Evolutionary conservation across 441 rosid species (phyloP).

Genomic region (Geranium incanum): DNA sequence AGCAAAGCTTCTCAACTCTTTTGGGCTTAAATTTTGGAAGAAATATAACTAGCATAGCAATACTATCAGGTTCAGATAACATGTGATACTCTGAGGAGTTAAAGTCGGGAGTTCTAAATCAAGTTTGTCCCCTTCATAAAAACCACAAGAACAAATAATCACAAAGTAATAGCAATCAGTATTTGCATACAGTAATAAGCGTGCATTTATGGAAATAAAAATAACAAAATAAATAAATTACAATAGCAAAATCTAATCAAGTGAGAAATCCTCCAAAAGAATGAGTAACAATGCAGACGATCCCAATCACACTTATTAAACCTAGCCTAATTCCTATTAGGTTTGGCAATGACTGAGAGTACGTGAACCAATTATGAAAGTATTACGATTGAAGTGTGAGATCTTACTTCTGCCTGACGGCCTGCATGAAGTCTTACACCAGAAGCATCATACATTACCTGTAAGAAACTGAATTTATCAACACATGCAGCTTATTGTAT

Average conservation of each 20-base stretch:
- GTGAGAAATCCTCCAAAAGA: neutral
- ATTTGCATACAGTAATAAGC: too few species aligned
- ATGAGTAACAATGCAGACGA: neutral
- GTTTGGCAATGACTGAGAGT: neutral
- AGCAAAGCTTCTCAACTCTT: too few species aligned
- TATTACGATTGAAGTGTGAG: conserved; percentile 1
- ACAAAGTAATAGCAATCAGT: too few species aligned
- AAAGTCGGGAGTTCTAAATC: too few species aligned
- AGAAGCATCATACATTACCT: conserved; percentile 43
- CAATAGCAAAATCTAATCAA: neutral
- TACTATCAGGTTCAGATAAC: too few species aligned
- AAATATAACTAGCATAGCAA: too few species aligned
- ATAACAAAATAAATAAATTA: too few species aligned
- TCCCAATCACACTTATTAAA: neutral
- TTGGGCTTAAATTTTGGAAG: too few species aligned
- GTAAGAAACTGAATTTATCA: conserved; percentile 14
- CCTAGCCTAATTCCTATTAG: neutral
- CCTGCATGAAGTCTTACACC: conserved; percentile 44
- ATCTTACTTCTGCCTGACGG: conserved; percentile 40
- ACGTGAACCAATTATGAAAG: neutral
- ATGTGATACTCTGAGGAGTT: too few species aligned
- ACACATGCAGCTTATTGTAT: neutral
- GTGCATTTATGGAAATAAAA: too few species aligned
- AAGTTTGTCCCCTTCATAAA: too few species aligned
- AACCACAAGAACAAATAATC: too few species aligned